These are phyloP conservation scores for Kuraishia ogatae DNA, from an alignment of 805 yeast genomes.

Conservation along the genomic window DNA sequence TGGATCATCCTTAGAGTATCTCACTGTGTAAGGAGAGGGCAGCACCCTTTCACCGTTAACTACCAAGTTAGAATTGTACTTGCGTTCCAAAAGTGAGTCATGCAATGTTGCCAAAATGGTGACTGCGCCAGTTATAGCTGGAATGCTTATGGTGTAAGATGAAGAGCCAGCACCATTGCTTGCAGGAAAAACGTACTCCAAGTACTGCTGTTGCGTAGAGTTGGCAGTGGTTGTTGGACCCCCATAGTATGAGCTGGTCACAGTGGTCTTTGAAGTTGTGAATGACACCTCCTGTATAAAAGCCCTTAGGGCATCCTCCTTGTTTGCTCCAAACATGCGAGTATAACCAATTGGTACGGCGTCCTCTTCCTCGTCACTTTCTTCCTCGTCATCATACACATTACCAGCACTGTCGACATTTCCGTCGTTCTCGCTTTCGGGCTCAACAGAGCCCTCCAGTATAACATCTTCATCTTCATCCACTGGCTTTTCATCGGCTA, in stretches of 20 bases:
- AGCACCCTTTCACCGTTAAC: conserved; percentile 36
- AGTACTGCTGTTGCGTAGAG: conserved; percentile 8
- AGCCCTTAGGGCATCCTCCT: conserved; percentile 15
- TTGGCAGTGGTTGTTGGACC: conserved; percentile 8
- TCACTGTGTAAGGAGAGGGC: conserved; percentile 27
- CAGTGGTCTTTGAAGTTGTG: conserved; percentile 19
- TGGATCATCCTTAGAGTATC: neutral
- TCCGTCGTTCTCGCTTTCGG: conserved; percentile 12
- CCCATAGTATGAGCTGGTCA: conserved; percentile 12
- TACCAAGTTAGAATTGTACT: conserved; percentile 26
- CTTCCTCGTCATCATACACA: conserved; percentile 7
- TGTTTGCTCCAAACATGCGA: neutral
- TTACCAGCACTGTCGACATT: conserved; percentile 4
- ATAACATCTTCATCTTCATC: conserved; percentile 15
- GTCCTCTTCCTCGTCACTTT: conserved; percentile 11
- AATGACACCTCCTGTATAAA: conserved; percentile 29
- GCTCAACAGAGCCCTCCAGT: conserved; percentile 14
- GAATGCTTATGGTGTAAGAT: conserved; percentile 36
- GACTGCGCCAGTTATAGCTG: conserved; percentile 37
- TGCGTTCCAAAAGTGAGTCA: conserved; percentile 28
- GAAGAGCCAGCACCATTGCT: conserved; percentile 26
- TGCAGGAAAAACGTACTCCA: conserved; percentile 20
- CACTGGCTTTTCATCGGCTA: conserved; percentile 6
- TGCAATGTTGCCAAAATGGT: conserved; percentile 35
- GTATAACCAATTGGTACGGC: neutral